Conservation (phyloP, 768 basidiomycete genomes). For the Agrocybe chaxingu region DNA sequence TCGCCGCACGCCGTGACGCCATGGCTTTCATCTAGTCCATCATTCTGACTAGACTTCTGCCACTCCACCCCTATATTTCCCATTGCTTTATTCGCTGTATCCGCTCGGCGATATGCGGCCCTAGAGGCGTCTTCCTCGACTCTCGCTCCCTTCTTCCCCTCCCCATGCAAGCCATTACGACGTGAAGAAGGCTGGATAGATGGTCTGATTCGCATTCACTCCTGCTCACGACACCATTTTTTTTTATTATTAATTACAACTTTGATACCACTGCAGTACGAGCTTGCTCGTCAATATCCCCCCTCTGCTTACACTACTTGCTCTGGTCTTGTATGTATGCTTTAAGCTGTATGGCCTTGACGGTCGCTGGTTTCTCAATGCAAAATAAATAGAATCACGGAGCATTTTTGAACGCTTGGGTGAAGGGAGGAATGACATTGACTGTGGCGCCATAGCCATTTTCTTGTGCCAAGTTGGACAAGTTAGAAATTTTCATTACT, state of each 20-base stretch:
- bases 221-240: constrained; percentile 5
- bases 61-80: neutral
- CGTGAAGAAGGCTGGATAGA: constrained; percentile 16
- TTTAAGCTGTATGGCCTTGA: constrained; percentile 11
- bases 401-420: neutral
- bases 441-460: no score
- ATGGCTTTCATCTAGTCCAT: constrained; percentile 8
- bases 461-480: neutral
- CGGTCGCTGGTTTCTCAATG: constrained; percentile 11
- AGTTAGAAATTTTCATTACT: constrained; percentile 9
- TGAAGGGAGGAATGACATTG: no score
- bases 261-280: constrained; percentile 13
- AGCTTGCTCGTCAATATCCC: constrained; percentile 23
- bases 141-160: constrained; percentile 10
- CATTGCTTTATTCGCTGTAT: constrained; percentile 7
- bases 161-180: constrained; percentile 15
- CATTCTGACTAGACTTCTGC: constrained; percentile 1
- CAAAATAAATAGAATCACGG: constrained; percentile 8
- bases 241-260: constrained; percentile 15
- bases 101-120: constrained; percentile 20
- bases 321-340: constrained; percentile 32
- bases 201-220: constrained; percentile 13
- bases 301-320: constrained; percentile 22
- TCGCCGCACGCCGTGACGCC: constrained; percentile 5
- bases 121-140: constrained; percentile 22